Evolutionary conservation across 208 protist species (phyloP).

Genomic region (Trypanosoma caninum): DNA sequence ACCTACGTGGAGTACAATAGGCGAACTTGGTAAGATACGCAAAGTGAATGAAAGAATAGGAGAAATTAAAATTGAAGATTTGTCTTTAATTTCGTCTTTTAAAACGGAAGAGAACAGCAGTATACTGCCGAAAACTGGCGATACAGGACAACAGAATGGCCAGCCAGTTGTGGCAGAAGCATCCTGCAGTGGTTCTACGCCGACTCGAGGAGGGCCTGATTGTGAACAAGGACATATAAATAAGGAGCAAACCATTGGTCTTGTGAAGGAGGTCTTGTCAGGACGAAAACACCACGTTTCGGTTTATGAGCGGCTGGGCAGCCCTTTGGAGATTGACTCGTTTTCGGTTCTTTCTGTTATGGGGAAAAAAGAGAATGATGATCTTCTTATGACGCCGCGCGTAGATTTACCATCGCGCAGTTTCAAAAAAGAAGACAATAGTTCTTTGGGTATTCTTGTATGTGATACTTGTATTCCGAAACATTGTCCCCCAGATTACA

Average conservation of each 20-base stretch:
- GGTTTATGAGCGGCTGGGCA: constrained; percentile 20
- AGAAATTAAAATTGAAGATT: too few relatives aligned
- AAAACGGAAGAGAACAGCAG: not conserved
- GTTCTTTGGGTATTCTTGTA: not conserved
- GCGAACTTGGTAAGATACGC: constrained; percentile 13
- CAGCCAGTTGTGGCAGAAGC: not conserved
- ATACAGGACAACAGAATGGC: not conserved
- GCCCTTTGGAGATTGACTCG: constrained; percentile 12
- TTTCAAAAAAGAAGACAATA: not conserved
- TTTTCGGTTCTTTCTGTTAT: not conserved
- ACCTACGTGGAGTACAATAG: constrained; percentile 27
- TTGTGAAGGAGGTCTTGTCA: constrained; percentile 35
- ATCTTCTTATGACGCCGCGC: constrained; percentile 41
- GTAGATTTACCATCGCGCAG: constrained; percentile 25
- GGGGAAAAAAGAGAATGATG: constrained; percentile 26
- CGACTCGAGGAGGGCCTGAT: not conserved
- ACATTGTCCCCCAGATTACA: constrained; percentile 37
- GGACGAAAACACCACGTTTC: constrained; percentile 1
- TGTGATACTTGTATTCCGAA: constrained; percentile 24
- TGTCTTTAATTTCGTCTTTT: not conserved
- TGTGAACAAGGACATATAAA: not conserved
- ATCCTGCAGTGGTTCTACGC: not conserved
- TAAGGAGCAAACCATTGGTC: constrained; percentile 21
- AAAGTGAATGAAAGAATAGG: too few relatives aligned
- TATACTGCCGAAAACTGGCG: not conserved